These are phyloP conservation scores for Dictyophora rubrovolvata DNA, from an alignment of 768 basidiomycete species.

Conservation along the genomic window DNA sequence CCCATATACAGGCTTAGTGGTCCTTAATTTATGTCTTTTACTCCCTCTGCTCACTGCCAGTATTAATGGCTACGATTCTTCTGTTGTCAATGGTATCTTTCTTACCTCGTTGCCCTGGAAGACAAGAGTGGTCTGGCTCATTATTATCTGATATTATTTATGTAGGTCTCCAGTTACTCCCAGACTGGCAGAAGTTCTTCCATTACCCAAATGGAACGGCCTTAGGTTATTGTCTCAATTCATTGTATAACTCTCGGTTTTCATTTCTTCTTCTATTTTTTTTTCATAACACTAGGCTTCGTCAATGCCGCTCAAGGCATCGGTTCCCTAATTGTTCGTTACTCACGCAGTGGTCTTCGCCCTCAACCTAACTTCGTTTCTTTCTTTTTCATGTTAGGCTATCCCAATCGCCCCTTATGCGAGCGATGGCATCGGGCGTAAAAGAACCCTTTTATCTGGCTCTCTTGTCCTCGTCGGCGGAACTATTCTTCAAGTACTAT, in stretches of 20 bases:
- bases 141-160: neutral
- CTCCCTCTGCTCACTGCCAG: conserved; percentile 57
- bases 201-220: conserved; percentile 38
- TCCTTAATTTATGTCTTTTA: conserved; percentile 47
- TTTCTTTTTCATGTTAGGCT: conserved; percentile 27
- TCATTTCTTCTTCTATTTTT: neutral
- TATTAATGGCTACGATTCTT: conserved; percentile 60
- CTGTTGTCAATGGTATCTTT: conserved; percentile 44
- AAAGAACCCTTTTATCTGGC: conserved; percentile 49
- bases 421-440: conserved; percentile 54
- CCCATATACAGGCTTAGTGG: conserved; percentile 36
- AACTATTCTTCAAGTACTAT: conserved; percentile 42
- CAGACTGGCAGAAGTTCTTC: conserved; percentile 52
- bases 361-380: neutral
- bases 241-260: neutral
- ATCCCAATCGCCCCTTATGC: conserved; percentile 52
- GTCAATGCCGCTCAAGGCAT: conserved; percentile 58
- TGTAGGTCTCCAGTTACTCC: conserved; percentile 58
- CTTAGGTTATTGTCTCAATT: conserved; percentile 28
- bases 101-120: neutral
- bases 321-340: conserved; percentile 39
- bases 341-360: neutral
- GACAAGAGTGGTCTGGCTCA: neutral
- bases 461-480: conserved; percentile 56
- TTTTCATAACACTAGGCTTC: conserved; percentile 30